phyloP scores from a whole-genome alignment of 2,329 filamentous ascomycete species.

The Neospermospora avenae region DNA sequence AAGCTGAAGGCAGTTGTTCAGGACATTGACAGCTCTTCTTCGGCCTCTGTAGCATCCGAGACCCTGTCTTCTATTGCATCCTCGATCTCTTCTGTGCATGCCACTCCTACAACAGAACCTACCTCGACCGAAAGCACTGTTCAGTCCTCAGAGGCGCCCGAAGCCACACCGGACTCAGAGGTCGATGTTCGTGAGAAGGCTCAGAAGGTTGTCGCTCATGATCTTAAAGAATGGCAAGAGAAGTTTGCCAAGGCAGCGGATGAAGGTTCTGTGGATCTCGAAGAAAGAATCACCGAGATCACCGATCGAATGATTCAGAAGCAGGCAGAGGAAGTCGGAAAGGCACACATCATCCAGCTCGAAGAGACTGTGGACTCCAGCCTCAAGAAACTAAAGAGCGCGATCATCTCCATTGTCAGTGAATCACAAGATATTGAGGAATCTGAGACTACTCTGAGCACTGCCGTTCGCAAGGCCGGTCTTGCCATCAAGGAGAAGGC shows the following conservation, averaged over 20 bases:
- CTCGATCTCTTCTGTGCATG: conserved; percentile 25
- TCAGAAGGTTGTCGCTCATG: conserved; percentile 67
- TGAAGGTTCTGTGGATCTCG: conserved; percentile 70
- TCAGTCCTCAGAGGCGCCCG: conserved; percentile 30
- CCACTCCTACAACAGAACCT: conserved; percentile 18
- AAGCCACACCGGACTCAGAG: conserved; percentile 38
- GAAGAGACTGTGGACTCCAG: conserved; percentile 64
- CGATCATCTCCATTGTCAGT: conserved; percentile 62
- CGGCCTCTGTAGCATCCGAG: conserved; percentile 31
- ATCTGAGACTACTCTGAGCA: conserved; percentile 49
- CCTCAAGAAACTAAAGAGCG: conserved; percentile 61
- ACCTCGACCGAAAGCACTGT: conserved; percentile 14
- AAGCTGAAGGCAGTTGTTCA: conserved; percentile 58
- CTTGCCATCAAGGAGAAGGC: conserved; percentile 60
- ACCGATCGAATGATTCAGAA: conserved; percentile 64
- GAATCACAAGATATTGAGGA: conserved; percentile 50
- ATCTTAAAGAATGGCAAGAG: conserved; percentile 80
- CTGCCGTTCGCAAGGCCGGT: conserved; percentile 55
- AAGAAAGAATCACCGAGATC: conserved; percentile 64
- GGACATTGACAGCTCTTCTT: conserved; percentile 44
- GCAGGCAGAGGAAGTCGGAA: conserved; percentile 64
- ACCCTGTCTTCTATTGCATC: conserved; percentile 30
- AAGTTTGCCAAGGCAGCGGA: conserved; percentile 85
- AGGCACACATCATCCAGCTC: conserved; percentile 64
- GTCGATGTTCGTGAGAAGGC: conserved; percentile 55